A percentile compares a stretch with the other conserved stretches of the same genome.
Conservation (phyloP, 2,329 filamentous ascomycete species). For the Colletotrichum sp. region DNA sequence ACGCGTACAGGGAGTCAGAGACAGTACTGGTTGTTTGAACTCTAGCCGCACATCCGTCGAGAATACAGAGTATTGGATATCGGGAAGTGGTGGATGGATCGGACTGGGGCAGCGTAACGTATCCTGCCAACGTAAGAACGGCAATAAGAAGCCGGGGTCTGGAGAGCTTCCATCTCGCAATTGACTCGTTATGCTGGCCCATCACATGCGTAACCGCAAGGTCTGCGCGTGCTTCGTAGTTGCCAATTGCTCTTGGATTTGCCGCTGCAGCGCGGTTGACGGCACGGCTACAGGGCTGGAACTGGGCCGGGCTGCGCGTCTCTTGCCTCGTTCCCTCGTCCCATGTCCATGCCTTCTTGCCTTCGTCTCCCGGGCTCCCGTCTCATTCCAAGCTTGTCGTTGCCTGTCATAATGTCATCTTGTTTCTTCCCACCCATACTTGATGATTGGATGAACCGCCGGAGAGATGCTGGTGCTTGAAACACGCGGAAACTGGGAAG, state of each 20-base stretch:
- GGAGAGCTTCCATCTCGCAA: background rate
- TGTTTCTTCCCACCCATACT: background rate
- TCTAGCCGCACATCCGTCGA: background rate
- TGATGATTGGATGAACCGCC: background rate
- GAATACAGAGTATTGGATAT: background rate
- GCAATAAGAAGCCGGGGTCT: background rate
- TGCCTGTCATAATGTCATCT: background rate
- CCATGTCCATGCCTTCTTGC: background rate
- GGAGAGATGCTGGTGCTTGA: slow-evolving; percentile 1
- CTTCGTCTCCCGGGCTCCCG: background rate
- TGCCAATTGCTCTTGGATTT: background rate
- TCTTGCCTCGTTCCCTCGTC: background rate
- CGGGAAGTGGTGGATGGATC: background rate
- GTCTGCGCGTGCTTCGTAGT: background rate
- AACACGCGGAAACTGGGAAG: slow-evolving; percentile 18
- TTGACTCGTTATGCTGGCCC: background rate
- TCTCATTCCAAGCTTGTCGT: background rate
- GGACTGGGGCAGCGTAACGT: background rate
- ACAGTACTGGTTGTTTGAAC: background rate
- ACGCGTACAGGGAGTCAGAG: background rate
- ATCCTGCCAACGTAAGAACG: background rate
- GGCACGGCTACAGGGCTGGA: background rate
- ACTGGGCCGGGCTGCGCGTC: background rate
- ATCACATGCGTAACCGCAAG: background rate
- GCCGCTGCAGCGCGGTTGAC: background rate